Evolutionary conservation across 31 red algal genomes (phyloP).

Genomic region (Asparagopsis taxiformis): DNA sequence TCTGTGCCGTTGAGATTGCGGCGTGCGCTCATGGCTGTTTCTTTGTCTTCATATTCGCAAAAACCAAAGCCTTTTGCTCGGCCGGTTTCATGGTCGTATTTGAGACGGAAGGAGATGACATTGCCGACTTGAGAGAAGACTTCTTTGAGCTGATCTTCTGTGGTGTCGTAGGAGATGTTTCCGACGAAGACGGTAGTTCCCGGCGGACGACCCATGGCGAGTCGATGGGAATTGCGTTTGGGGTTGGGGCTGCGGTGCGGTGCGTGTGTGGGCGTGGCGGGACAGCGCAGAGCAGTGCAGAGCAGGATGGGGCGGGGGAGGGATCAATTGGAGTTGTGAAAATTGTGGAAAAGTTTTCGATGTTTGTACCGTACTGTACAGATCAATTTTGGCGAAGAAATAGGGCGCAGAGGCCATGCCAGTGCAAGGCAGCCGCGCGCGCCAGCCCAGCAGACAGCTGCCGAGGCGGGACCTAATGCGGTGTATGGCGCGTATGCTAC

Average conservation of each 20-base stretch:
- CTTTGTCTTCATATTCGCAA: constrained; percentile 94
- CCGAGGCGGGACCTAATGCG: no score
- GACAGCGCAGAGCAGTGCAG: no score
- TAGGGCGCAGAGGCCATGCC: no score
- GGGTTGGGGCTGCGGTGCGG: neutral
- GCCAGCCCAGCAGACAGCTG: no score
- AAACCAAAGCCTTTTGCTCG: constrained; percentile 95
- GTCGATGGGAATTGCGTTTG: neutral
- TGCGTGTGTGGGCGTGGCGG: no score
- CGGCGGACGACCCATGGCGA: constrained; percentile 54
- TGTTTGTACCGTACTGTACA: no score
- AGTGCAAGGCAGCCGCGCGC: no score
- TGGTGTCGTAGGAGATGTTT: constrained; percentile 92
- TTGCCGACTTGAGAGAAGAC: constrained; percentile 85
- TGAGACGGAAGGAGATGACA: constrained; percentile 79
- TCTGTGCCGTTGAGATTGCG: constrained; percentile 91
- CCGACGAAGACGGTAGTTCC: constrained; percentile 82
- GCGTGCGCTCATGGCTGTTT: constrained; percentile 88
- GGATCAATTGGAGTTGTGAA: no score
- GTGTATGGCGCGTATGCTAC: no score
- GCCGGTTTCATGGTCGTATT: constrained; percentile 91
- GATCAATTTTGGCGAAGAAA: no score
- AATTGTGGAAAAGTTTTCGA: no score
- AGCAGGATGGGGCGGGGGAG: no score
- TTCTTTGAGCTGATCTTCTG: constrained; percentile 90